Evolutionary conservation across 306 rosid species (phyloP).

Genomic region (Acmispon strigosus): DNA sequence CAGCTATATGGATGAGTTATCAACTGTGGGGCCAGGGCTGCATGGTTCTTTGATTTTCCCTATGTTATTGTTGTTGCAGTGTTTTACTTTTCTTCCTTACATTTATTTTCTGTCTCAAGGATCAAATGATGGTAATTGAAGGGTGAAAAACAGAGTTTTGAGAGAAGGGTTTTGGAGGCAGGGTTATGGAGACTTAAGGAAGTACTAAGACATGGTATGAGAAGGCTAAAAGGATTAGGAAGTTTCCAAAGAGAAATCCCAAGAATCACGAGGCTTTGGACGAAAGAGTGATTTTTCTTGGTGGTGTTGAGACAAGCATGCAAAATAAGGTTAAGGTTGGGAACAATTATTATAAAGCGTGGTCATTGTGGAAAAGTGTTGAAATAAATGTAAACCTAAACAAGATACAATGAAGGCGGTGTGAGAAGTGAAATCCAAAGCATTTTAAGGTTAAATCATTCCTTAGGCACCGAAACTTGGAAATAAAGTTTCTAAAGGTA

Average conservation of each 20-base stretch:
- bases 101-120: neutral
- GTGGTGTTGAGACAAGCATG: too few species aligned
- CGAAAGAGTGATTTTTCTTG: neutral
- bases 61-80: too few species aligned
- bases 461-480: neutral
- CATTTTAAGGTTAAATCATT: neutral
- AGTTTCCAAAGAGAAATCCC: neutral
- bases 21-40: too few species aligned
- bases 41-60: too few species aligned
- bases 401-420: neutral
- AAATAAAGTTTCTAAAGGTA: neutral
- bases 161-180: neutral
- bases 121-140: neutral
- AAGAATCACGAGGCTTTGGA: neutral
- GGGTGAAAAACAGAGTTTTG: neutral
- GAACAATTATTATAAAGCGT: neutral
- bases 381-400: neutral
- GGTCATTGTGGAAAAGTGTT: neutral
- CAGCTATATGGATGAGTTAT: too few species aligned
- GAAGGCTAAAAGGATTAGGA: neutral
- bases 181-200: neutral
- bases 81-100: too few species aligned
- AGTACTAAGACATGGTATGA: neutral
- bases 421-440: neutral
- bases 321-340: too few species aligned